These are phyloP conservation scores for Pyracantha coccinea DNA, from an alignment of 331 rosid species.

Conservation along the genomic window DNA sequence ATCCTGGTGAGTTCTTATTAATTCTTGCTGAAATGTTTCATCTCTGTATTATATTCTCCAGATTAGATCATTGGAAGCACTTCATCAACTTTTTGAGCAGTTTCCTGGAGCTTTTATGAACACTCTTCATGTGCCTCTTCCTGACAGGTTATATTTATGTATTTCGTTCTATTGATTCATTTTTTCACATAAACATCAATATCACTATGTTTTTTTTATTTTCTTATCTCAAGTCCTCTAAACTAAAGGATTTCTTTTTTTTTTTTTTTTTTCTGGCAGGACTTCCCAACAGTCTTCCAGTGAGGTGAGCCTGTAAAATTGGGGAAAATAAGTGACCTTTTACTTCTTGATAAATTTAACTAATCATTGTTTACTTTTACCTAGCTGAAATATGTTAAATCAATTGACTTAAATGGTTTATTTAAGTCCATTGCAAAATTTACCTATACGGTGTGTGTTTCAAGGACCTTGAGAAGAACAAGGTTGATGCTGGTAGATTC, in stretches of 20 bases:
- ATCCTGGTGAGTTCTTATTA: neutral
- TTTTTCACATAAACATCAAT: neutral
- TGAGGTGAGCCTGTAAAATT: constrained; percentile 41
- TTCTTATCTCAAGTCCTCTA: neutral
- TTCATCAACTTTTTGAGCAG: constrained; percentile 77
- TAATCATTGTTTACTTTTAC: neutral
- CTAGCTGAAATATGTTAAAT: neutral
- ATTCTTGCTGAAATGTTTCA: neutral
- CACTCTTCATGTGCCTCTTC: constrained; percentile 51
- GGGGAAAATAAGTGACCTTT: neutral
- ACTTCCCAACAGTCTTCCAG: constrained; percentile 31
- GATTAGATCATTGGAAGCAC: constrained; percentile 93
- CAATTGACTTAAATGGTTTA: neutral
- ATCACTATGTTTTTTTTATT: neutral
- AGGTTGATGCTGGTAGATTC: constrained; percentile 77
- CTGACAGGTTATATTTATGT: constrained; percentile 39
- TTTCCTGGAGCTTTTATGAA: constrained; percentile 90
- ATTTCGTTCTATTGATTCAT: neutral
- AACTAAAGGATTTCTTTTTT: constrained; percentile 11
- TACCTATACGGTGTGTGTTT: neutral
- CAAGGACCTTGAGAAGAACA: constrained; percentile 53
- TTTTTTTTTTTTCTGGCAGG: constrained; percentile 41
- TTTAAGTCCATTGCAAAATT: neutral
- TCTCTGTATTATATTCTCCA: constrained; percentile 27
- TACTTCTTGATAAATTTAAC: neutral